Evolutionary conservation across 192 early-diverging fungal species (phyloP).

Genomic region (Haplosporangium gracile): DNA sequence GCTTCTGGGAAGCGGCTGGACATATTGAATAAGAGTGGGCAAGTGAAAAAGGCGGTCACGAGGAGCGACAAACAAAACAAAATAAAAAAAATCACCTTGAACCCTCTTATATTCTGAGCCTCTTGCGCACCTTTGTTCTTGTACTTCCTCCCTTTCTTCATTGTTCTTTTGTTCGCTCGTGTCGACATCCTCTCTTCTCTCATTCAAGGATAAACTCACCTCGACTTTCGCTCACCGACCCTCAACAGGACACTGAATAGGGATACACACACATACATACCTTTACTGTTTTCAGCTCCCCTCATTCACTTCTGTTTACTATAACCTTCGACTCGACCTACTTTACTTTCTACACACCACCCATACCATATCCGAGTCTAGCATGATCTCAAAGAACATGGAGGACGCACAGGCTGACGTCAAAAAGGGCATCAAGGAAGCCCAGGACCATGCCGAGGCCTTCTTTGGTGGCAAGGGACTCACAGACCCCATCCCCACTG

Average conservation of each 20-base stretch:
- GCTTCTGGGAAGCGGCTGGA: too few species aligned
- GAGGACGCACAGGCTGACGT: constrained; percentile 52
- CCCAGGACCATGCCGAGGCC: constrained; percentile 39
- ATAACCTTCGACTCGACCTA: neutral
- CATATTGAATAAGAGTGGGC: neutral
- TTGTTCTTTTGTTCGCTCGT: neutral
- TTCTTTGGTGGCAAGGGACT: constrained; percentile 57
- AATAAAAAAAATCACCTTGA: constrained; percentile 9
- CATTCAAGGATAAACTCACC: neutral
- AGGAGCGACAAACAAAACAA: neutral
- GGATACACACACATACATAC: neutral
- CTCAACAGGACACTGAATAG: neutral
- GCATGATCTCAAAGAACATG: constrained; percentile 51
- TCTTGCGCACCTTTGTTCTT: constrained; percentile 1
- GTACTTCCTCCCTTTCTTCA: neutral
- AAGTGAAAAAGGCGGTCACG: constrained; percentile 7
- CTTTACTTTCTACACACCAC: neutral
- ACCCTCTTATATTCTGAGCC: neutral
- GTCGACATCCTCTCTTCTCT: neutral
- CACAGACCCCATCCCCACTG: constrained; percentile 62
- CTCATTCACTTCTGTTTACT: neutral
- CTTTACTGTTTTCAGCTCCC: too few species aligned
- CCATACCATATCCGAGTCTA: neutral
- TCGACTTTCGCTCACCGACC: neutral
- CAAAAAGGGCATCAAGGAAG: constrained; percentile 41